These are phyloP conservation scores for Fusarium austroafricanum DNA, from an alignment of 2,329 filamentous ascomycete species.

Conservation along the genomic window DNA sequence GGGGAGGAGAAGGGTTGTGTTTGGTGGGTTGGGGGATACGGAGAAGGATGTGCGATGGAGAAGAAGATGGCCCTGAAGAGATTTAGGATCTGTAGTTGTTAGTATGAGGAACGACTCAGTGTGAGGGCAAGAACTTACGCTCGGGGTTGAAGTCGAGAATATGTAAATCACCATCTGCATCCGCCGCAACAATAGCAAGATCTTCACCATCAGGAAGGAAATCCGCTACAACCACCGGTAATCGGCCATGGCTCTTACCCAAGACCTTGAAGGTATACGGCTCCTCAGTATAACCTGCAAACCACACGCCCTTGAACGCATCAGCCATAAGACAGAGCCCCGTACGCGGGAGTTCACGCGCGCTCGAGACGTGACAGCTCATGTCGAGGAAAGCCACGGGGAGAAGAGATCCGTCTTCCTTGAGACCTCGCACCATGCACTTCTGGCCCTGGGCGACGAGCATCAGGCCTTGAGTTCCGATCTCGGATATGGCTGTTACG, in stretches of 20 bases:
- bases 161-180: slow-evolving; percentile 87
- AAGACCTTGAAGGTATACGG: slow-evolving; percentile 96
- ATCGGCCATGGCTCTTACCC: slow-evolving; percentile 81
- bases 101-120: slow-evolving; percentile 17
- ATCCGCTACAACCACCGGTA: slow-evolving; percentile 85
- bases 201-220: slow-evolving; percentile 88
- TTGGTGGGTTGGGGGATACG: slow-evolving; percentile 80
- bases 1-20: slow-evolving; percentile 80
- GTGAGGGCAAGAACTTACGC: slow-evolving; percentile 66
- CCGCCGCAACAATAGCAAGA: slow-evolving; percentile 83
- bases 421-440: slow-evolving; percentile 94
- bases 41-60: slow-evolving; percentile 91
- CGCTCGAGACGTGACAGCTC: slow-evolving; percentile 90
- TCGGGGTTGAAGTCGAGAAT: slow-evolving; percentile 95
- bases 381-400: slow-evolving; percentile 98
- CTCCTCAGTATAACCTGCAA: slow-evolving; percentile 95
- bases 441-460: slow-evolving; percentile 95
- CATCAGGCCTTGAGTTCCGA: slow-evolving; percentile 88
- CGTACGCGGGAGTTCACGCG: slow-evolving; percentile 84
- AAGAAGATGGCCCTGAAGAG: slow-evolving; percentile 86
- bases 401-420: slow-evolving; percentile 91
- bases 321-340: slow-evolving; percentile 91
- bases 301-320: slow-evolving; percentile 94
- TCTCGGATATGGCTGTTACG: slow-evolving; percentile 85
- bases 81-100: slow-evolving; percentile 80